Evolutionary conservation across 805 yeast genomes (phyloP).

Genomic region (Metschnikowia koreensis): DNA sequence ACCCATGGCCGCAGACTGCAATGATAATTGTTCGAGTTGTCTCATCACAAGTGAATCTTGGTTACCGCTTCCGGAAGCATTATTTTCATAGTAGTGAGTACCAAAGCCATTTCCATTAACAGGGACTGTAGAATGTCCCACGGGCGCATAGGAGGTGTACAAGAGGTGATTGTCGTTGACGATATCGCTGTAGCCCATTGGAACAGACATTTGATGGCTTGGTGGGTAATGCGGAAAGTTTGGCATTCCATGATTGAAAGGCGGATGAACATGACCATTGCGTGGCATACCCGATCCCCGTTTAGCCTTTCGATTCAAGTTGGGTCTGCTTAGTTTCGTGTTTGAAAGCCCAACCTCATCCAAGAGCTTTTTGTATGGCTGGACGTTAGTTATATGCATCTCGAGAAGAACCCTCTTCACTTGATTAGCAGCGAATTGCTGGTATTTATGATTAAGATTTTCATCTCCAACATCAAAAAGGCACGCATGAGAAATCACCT

Average conservation of each 20-base stretch:
- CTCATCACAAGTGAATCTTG: slow-evolving; percentile 36
- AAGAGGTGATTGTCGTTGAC: neutral
- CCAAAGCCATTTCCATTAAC: neutral
- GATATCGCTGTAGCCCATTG: neutral
- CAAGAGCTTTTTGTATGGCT: slow-evolving; percentile 79
- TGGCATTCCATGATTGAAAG: neutral
- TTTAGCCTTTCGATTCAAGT: slow-evolving; percentile 26
- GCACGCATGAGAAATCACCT: slow-evolving; percentile 71
- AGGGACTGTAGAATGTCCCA: neutral
- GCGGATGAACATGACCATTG: neutral
- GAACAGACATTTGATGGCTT: slow-evolving; percentile 1
- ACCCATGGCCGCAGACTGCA: slow-evolving; percentile 48
- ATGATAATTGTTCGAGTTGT: slow-evolving; percentile 45
- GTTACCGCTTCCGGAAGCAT: neutral
- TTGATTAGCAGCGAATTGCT: slow-evolving; percentile 57
- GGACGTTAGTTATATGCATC: slow-evolving; percentile 52
- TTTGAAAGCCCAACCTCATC: slow-evolving; percentile 82
- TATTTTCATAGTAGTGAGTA: neutral
- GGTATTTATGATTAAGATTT: slow-evolving; percentile 31
- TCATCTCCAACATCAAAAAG: slow-evolving; percentile 33
- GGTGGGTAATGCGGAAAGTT: neutral
- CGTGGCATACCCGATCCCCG: slow-evolving; percentile 10
- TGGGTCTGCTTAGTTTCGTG: slow-evolving; percentile 30
- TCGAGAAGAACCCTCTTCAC: slow-evolving; percentile 64
- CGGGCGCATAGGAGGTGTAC: neutral